Base-by-base conservation (phyloP, 768 basidiomycete genomes). In the Boletus sensibilis region DNA sequence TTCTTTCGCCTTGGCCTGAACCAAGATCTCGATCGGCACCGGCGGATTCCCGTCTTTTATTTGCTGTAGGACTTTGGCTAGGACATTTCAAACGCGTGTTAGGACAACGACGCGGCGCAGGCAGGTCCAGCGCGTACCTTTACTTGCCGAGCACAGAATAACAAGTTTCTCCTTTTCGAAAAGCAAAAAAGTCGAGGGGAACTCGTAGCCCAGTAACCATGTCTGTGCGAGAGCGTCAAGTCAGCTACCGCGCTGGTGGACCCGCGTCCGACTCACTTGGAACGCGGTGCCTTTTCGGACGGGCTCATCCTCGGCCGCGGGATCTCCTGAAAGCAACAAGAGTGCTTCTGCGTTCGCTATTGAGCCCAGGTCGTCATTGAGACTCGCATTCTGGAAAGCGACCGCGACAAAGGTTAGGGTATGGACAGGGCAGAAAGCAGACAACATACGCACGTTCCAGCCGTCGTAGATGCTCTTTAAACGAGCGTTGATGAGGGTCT, bases 201-300 rank as follows among this genome's bases (percentile, higher is more conserved):
- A 98, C 73, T 99, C 96, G 72, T 94, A 98, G 14, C 95, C 96
- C 38, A 98, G 82, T 18, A 99, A 79, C 92, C 94, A 97, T 68
- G 94, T 95, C 96, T 97, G 61, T 25, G 54, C 38, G 46, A 27
- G 50, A 42, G 47, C 13, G 45, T 48, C 47, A 50, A 49, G 52
- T 63, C 50, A 53, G 27, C 50, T 21, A 45, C 39, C 18, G 23
- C 39, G 1, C 34, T 7, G 18, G 20, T 25, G n/a, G 16, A 21
- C 18, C n/a, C 13, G 29, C 8, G 14, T 8, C 14, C 1, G 29
- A 52, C 83, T 57, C 59, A 93, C 96, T 78, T 98, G 96, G 57
- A 98, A 82, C 39, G 92, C 93, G 25, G 90, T 90, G 12, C 94
- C 92, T 70, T 94, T 96, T 56, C 88, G 84, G 64, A 92, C 84